Percentiles rank a stretch among this genome's conserved stretches.
phyloP scores from a whole-genome alignment of 768 basidiomycete species.

The Scleroderma citrinum region DNA sequence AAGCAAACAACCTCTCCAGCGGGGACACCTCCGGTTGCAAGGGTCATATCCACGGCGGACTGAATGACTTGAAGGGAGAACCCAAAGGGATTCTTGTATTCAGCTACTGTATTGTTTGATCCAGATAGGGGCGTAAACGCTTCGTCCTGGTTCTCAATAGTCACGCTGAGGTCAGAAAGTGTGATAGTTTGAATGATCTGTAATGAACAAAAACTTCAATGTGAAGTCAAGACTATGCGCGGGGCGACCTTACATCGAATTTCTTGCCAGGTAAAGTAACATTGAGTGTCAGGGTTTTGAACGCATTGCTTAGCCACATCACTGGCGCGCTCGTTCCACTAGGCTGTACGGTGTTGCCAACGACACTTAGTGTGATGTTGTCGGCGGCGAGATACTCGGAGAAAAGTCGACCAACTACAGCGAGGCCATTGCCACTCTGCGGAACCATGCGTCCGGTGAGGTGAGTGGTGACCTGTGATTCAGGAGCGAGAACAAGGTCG shows the following conservation, averaged over 20 bases:
- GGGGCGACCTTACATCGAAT: constrained; percentile 35
- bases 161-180: constrained; percentile 50
- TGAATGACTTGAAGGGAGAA: constrained; percentile 63
- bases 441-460: constrained; percentile 62
- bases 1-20: constrained; percentile 41
- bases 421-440: constrained; percentile 48
- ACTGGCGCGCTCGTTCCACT: constrained; percentile 45
- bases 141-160: constrained; percentile 45
- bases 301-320: constrained; percentile 63
- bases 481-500: constrained; percentile 45
- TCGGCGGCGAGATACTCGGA: constrained; percentile 57
- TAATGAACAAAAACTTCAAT: not conserved
- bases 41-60: constrained; percentile 47
- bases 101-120: constrained; percentile 48
- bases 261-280: constrained; percentile 60
- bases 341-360: constrained; percentile 57
- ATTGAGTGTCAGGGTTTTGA: constrained; percentile 55
- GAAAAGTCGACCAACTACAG: constrained; percentile 56
- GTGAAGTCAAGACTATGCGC: not conserved
- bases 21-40: constrained; percentile 42
- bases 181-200: constrained; percentile 61
- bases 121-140: constrained; percentile 56
- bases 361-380: constrained; percentile 55
- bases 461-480: constrained; percentile 42
- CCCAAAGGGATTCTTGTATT: constrained; percentile 71